Percentiles rank a stretch among this genome's conserved stretches.
These are phyloP conservation scores for Entomortierella chlamydospora DNA, from an alignment of 192 early-diverging fungal genomes.

Conservation along the genomic window DNA sequence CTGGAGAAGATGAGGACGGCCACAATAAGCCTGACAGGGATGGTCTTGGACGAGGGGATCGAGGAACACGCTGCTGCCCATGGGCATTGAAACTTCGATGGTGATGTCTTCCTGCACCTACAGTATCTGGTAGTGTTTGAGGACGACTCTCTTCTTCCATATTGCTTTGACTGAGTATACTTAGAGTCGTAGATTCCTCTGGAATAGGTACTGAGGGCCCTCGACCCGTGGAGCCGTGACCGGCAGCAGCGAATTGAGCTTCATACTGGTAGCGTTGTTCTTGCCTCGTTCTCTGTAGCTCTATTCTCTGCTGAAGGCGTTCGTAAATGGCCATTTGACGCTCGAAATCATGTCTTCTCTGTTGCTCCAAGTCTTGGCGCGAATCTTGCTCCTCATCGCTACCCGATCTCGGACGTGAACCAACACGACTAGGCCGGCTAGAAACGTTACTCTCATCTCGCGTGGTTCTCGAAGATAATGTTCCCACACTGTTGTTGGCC, in stretches of 20 bases:
- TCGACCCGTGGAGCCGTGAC: background rate
- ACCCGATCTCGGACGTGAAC: too few relatives aligned
- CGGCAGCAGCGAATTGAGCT: background rate
- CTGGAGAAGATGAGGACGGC: background rate
- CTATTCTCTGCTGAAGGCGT: slow-evolving; percentile 1
- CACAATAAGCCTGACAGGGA: background rate
- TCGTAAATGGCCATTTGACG: slow-evolving; percentile 18
- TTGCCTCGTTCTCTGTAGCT: background rate
- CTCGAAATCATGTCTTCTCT: slow-evolving; percentile 14
- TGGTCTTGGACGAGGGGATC: background rate
- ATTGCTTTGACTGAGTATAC: background rate
- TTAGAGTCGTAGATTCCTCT: background rate
- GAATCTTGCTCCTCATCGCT: background rate
- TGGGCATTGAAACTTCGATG: slow-evolving; percentile 12
- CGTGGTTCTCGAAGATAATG: background rate
- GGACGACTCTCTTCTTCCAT: background rate
- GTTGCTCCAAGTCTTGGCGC: background rate
- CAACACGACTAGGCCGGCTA: background rate
- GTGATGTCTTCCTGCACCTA: slow-evolving; percentile 4
- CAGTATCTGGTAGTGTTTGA: background rate
- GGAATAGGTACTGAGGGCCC: background rate
- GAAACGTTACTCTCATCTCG: background rate
- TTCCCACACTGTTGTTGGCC: background rate
- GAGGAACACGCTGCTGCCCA: background rate
- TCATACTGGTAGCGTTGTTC: slow-evolving; percentile 9